Base-by-base conservation (phyloP, 805 yeast genomes). In the Yarrowia phangngaensis region DNA sequence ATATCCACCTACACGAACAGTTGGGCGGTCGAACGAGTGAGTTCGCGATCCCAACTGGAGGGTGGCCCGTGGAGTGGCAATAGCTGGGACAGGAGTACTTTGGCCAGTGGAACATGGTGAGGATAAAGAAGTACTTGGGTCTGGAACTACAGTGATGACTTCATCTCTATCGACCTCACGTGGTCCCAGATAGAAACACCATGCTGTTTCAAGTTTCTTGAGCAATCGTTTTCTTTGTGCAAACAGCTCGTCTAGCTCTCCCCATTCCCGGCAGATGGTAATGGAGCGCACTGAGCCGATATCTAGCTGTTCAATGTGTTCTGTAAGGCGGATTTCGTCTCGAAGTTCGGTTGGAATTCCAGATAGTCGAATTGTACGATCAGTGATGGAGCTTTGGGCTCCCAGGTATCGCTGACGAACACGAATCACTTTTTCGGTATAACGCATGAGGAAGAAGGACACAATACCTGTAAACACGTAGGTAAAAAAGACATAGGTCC, bases 401-500 rank as follows among this genome's bases (percentile, higher is more conserved):
- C 97, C 97, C 55, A 90, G 69, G 59, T 84, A 83, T 45, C 67
- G 68, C 65, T 90, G 97, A 54, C 97, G 75, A 56, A 84, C 81
- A 43, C 72, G 68, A 22, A 90, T 85, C 27, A 90, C 85, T 53
- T 77, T 74, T 54, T 72, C 71, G 0, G 97, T 84, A 58, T 84
- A 89, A 12, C 76, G 69, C 57, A 81, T 74, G 27, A 92, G 65
- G 54, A 78, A 70, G 54, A 70, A 73, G 15, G 78, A 68, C 0
- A 88, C 74, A 31, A 84, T 58, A 28, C 76, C 67, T 0, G 97
- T 90, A 68, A 92, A 90, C 7, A 84, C 70, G 60, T 87, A 87
- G 0, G 96, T 86, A 70, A 90, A 87, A 0, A 80, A 72, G 24
- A 88, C 88, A 61, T 90, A 90, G 66, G 84, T 75, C 95, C 95